phyloP scores from a whole-genome alignment of 2,329 filamentous ascomycete genomes.

The Colletotrichum magnum region DNA sequence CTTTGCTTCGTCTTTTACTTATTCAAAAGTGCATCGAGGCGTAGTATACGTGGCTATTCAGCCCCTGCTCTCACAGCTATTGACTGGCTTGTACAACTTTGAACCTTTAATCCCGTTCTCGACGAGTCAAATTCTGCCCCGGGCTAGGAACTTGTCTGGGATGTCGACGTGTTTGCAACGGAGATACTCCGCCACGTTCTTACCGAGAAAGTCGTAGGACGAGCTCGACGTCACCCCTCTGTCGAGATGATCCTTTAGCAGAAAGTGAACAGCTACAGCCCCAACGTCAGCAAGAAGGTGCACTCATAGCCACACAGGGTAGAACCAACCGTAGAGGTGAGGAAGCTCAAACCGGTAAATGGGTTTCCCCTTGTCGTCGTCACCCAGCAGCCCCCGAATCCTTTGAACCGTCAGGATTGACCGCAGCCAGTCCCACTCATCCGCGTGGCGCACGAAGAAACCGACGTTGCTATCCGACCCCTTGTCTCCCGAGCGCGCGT shows the following conservation, averaged over 20 bases:
- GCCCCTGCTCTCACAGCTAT: too few species aligned
- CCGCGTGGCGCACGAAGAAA: slow-evolving; percentile 41
- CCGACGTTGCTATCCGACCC: slow-evolving; percentile 54
- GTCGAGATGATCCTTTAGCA: slow-evolving; percentile 58
- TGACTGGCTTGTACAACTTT: too few species aligned
- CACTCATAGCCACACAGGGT: neutral
- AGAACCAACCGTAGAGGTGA: slow-evolving; percentile 27
- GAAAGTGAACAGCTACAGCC: slow-evolving; percentile 49
- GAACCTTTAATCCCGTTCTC: neutral
- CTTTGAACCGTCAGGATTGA: slow-evolving; percentile 55
- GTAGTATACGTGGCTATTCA: neutral
- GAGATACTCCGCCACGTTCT: slow-evolving; percentile 49
- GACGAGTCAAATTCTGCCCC: slow-evolving; percentile 38
- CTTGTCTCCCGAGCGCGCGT: slow-evolving; percentile 57
- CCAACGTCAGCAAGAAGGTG: neutral
- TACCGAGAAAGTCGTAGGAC: slow-evolving; percentile 50
- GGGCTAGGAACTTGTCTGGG: slow-evolving; percentile 46
- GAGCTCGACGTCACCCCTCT: slow-evolving; percentile 41
- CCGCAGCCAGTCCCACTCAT: slow-evolving; percentile 49
- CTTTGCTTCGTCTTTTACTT: neutral
- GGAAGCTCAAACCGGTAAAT: slow-evolving; percentile 64
- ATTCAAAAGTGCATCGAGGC: neutral
- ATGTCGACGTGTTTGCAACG: slow-evolving; percentile 47
- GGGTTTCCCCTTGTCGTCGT: slow-evolving; percentile 52
- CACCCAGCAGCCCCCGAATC: slow-evolving; percentile 54